A percentile compares a stretch with the other conserved stretches of the same genome.
Evolutionary conservation across 1,139 yeast species (phyloP).

Genomic region (Yamadazyma sp.): DNA sequence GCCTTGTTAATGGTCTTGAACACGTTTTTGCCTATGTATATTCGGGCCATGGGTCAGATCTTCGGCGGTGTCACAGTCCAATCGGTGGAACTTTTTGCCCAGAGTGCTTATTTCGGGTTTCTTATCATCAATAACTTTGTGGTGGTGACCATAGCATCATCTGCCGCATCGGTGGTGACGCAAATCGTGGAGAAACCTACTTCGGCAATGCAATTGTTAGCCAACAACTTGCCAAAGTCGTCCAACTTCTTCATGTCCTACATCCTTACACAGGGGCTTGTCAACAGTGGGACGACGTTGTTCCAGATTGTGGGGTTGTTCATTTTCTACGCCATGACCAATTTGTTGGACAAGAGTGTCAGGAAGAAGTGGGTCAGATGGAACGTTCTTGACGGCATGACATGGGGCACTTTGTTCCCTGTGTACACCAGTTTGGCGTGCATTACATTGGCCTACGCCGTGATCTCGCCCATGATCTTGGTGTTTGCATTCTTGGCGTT

Average conservation of each 20-base stretch:
- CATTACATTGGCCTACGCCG: constrained; percentile 73
- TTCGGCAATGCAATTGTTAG: constrained; percentile 66
- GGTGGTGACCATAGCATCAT: constrained; percentile 67
- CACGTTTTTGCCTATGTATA: constrained; percentile 77
- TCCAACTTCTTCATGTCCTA: constrained; percentile 82
- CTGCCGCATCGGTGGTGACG: constrained; percentile 74
- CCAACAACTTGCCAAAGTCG: constrained; percentile 79
- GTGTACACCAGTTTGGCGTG: constrained; percentile 79
- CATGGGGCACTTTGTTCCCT: constrained; percentile 92
- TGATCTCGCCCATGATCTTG: constrained; percentile 74
- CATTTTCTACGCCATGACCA: constrained; percentile 68
- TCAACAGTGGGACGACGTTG: constrained; percentile 76
- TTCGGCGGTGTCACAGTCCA: constrained; percentile 68
- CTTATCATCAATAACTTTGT: constrained; percentile 70
- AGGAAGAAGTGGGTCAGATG: constrained; percentile 83
- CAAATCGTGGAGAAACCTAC: constrained; percentile 64
- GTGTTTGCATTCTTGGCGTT: constrained; percentile 71
- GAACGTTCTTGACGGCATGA: constrained; percentile 57
- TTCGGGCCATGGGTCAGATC: constrained; percentile 67
- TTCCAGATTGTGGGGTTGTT: constrained; percentile 76
- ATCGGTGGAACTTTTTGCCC: constrained; percentile 69
- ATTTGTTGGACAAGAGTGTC: constrained; percentile 73
- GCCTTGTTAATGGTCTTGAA: constrained; percentile 65
- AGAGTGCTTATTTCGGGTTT: constrained; percentile 70
- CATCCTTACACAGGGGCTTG: constrained; percentile 76